Evolutionary conservation across 192 early-diverging fungal species (phyloP).

Genomic region (Coemansia sp.): DNA sequence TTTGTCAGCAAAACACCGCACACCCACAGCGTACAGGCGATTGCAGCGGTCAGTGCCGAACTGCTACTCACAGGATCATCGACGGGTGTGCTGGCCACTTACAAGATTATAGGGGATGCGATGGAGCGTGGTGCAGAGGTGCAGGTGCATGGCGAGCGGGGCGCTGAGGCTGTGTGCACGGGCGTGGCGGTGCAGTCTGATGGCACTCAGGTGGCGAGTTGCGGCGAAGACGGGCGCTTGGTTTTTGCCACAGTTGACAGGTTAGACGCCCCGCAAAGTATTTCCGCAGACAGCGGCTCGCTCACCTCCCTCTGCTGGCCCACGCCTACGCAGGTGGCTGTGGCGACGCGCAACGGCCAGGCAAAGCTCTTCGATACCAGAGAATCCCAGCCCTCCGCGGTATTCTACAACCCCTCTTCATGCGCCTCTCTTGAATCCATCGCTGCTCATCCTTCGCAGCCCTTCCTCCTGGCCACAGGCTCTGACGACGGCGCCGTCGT

Average conservation of each 20-base stretch:
- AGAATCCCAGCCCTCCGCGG: conserved; percentile 20
- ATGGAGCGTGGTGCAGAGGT: conserved; percentile 27
- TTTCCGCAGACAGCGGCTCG: conserved; percentile 40
- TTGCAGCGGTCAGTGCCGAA: conserved; percentile 9
- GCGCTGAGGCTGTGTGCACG: conserved; percentile 33
- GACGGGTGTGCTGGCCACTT: conserved; percentile 35
- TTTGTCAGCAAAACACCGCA: conserved; percentile 20
- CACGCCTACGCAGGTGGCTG: conserved; percentile 33
- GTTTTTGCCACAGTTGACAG: conserved; percentile 18
- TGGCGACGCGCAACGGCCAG: conserved; percentile 44
- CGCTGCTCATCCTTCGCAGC: conserved; percentile 48
- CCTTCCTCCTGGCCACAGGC: conserved; percentile 47
- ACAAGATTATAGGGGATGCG: conserved; percentile 12
- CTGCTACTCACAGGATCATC: conserved; percentile 42
- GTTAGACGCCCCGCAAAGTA: conserved; percentile 25
- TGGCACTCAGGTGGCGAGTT: conserved; percentile 34
- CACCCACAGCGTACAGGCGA: conserved; percentile 36
- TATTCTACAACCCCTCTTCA: conserved; percentile 32
- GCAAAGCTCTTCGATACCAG: conserved; percentile 47
- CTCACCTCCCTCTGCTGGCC: conserved; percentile 51
- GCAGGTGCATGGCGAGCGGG: conserved; percentile 30
- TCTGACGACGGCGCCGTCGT: conserved; percentile 33
- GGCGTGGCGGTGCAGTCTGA: conserved; percentile 33
- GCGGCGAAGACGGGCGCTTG: conserved; percentile 48
- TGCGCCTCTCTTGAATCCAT: conserved; percentile 38